These are phyloP conservation scores for Botryotinia globosa DNA, from an alignment of 2,329 filamentous ascomycete species.

Conservation along the genomic window DNA sequence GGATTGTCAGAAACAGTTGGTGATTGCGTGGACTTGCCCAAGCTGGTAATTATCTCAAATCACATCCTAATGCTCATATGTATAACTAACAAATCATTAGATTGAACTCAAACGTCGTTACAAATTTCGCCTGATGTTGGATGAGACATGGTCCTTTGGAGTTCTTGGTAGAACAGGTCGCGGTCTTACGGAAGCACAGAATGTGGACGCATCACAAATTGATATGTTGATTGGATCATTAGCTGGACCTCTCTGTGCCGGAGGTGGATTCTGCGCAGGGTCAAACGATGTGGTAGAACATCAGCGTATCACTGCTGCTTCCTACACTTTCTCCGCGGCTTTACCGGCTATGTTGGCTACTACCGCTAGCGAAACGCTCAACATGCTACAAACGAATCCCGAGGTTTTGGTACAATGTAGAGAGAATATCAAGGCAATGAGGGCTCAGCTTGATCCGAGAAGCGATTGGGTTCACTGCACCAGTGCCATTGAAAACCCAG, in stretches of 20 bases:
- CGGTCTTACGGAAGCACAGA: constrained; percentile 92
- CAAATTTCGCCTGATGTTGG: constrained; percentile 96
- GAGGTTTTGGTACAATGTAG: constrained; percentile 75
- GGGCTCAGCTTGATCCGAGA: constrained; percentile 81
- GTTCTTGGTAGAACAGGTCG: constrained; percentile 88
- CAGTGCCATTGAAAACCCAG: constrained; percentile 79
- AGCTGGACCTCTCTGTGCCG: constrained; percentile 83
- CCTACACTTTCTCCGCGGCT: constrained; percentile 95
- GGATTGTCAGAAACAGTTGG: constrained; percentile 89
- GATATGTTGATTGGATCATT: constrained; percentile 98
- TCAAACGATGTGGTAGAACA: constrained; percentile 90
- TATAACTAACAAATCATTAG: constrained; percentile 42
- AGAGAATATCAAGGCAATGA: constrained; percentile 84
- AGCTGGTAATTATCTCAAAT: constrained; percentile 58
- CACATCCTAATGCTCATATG: neutral
- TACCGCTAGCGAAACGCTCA: constrained; percentile 89
- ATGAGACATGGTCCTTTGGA: constrained; percentile 97
- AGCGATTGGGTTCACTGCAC: constrained; percentile 90
- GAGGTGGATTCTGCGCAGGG: constrained; percentile 93
- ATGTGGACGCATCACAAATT: constrained; percentile 87
- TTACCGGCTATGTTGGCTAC: constrained; percentile 91
- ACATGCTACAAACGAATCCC: constrained; percentile 80
- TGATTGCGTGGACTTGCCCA: constrained; percentile 80
- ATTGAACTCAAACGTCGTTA: constrained; percentile 92
- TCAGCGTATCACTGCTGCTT: constrained; percentile 86